phyloP scores from a whole-genome alignment of 768 basidiomycete genomes.

The Melanogaster broomeanus region DNA sequence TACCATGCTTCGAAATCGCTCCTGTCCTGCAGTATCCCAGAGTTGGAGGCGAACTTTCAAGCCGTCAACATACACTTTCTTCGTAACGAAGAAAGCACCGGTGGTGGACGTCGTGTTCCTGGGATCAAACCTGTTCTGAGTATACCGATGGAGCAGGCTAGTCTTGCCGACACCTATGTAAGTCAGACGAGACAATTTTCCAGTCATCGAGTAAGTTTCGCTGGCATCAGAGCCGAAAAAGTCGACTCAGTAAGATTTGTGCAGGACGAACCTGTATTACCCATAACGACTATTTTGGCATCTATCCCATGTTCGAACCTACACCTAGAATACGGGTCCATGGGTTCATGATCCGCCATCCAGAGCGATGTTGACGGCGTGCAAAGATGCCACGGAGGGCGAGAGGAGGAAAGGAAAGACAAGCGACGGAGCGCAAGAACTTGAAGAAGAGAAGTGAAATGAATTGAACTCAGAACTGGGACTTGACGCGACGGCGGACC shows the following conservation, averaged over 20 bases:
- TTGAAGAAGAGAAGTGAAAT: constrained; percentile 29
- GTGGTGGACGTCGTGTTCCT: constrained; percentile 89
- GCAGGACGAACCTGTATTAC: constrained; percentile 58
- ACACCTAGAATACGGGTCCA: constrained; percentile 67
- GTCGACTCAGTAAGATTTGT: constrained; percentile 14
- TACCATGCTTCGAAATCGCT: constrained; percentile 90
- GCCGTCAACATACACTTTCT: constrained; percentile 85
- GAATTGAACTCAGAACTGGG: constrained; percentile 25
- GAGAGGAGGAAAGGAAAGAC: constrained; percentile 33
- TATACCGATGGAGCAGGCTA: constrained; percentile 86
- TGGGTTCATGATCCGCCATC: constrained; percentile 60
- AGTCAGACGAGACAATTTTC: constrained; percentile 1
- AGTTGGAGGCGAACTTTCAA: constrained; percentile 84
- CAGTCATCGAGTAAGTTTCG: constrained; percentile 30
- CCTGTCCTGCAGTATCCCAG: constrained; percentile 95
- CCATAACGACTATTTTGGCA: constrained; percentile 96
- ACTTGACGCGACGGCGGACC: constrained; percentile 32
- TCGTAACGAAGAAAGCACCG: constrained; percentile 91
- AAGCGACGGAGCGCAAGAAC: constrained; percentile 30
- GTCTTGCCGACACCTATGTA: constrained; percentile 86
- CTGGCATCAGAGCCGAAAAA: constrained; percentile 13
- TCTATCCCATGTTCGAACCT: constrained; percentile 85
- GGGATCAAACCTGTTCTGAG: constrained; percentile 87
- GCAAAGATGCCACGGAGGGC: constrained; percentile 48
- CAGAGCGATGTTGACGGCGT: constrained; percentile 24